These are phyloP conservation scores for Paragyromitra xinjiangensis DNA, from an alignment of 495 filamentous ascomycete species.

Conservation along the genomic window DNA sequence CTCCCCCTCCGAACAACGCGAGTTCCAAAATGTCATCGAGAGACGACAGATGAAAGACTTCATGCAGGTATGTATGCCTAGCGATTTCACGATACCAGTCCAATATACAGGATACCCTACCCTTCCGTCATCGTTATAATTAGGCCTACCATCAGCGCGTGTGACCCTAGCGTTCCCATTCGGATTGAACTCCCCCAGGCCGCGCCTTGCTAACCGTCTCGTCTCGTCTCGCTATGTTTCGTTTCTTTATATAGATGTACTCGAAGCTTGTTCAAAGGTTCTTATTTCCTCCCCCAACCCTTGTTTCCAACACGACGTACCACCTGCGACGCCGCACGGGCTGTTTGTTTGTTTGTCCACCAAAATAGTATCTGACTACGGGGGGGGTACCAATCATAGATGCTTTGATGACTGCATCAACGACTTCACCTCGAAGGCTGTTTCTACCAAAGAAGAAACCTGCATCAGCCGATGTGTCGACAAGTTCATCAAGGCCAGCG, in stretches of 20 bases:
- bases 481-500: conserved; percentile 88
- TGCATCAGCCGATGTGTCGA: conserved; percentile 93
- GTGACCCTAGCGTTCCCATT: conserved; percentile 1
- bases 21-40: conserved; percentile 91
- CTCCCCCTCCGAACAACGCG: conserved; percentile 82
- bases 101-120: conserved; percentile 15
- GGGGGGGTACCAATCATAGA: conserved; percentile 56
- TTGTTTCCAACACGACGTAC: conserved; percentile 19
- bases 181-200: conserved; percentile 7
- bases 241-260: conserved; percentile 76
- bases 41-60: conserved; percentile 98
- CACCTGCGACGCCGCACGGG: neutral
- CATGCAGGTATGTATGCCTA: conserved; percentile 78
- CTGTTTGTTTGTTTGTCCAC: conserved; percentile 1
- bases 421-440: conserved; percentile 97
- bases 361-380: conserved; percentile 36
- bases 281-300: neutral
- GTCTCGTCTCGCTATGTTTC: conserved; percentile 9
- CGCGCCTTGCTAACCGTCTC: conserved; percentile 31
- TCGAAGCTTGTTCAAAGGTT: conserved; percentile 83
- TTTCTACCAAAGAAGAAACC: conserved; percentile 82
- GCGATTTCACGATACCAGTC: conserved; percentile 11
- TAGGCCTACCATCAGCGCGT: conserved; percentile 8
- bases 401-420: conserved; percentile 98
- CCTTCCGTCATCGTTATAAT: conserved; percentile 32